Base-by-base conservation (phyloP, 2,329 filamentous ascomycete species). In the Seiridium cupressi region DNA sequence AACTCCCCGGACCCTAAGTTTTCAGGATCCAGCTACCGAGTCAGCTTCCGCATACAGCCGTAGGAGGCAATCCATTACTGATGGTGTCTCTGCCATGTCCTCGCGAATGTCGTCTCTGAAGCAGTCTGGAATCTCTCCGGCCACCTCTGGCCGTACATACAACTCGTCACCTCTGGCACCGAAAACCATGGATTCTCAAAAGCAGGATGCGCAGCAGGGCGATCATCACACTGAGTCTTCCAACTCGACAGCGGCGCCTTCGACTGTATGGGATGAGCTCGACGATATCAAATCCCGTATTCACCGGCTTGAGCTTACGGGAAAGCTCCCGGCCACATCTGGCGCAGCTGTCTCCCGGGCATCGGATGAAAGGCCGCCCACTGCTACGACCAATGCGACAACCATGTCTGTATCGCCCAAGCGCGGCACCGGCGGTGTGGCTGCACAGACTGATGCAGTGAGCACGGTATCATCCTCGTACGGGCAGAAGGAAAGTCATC, bases 191-290 rank as follows among this genome's bases (percentile, higher is more conserved):
- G 80, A 82, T 38, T 44, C 67, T 5, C 72, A 69, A 56, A 74
- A 66, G 60, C 74, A 69, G 61, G 79, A 73, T 13, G 35, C 67
- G 0, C 74, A 75, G 7, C 63, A 66, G 36, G 74, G 70, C 7
- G 81, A 82, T 49, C 68, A 71, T 26, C 70, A 72, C 7, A 93
- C 92, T 0, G 92, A 95, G 68, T 98, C 95, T 0, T 94, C 90
- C 0, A 83, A 90, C 40, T 98, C 95, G 0, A 95, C 92, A 0
- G 93, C 89, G 1, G 92, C 92, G 1, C 92, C 93, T 10, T 96
- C 93, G 2, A 97, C 93, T 0, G 92, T 99, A 3, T 99, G 95
- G 95, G 95, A 98, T 72, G 95, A 99, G 74, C 78, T 99, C 35
- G 95, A 98, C 68, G 95, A 98, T 65, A 79, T 99, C 51, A 98